phyloP scores from a whole-genome alignment of 1,139 yeast species.

The Scheffersomyces titani region DNA sequence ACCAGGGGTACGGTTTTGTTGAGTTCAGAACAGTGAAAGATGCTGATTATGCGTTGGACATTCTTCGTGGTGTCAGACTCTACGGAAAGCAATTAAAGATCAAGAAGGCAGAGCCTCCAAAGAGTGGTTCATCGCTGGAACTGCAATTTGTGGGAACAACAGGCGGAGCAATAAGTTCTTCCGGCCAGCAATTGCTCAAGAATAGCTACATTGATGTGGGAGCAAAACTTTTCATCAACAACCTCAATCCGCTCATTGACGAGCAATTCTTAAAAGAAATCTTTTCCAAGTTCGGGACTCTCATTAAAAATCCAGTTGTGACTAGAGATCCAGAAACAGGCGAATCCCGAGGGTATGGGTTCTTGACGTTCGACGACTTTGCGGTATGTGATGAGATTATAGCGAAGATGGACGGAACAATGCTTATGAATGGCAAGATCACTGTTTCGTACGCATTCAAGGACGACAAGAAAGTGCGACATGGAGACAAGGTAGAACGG shows the following conservation, averaged over 20 bases:
- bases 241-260: conserved; percentile 70
- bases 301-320: conserved; percentile 54
- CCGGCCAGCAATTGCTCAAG: conserved; percentile 9
- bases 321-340: conserved; percentile 53
- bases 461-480: conserved; percentile 57
- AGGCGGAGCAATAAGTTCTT: conserved; percentile 7
- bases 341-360: conserved; percentile 64
- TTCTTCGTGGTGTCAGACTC: conserved; percentile 63
- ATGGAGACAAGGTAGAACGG: conserved; percentile 84
- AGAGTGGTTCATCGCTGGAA: not conserved
- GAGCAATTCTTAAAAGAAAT: conserved; percentile 58
- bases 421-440: conserved; percentile 67
- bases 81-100: conserved; percentile 67
- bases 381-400: conserved; percentile 74
- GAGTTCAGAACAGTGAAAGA: conserved; percentile 65
- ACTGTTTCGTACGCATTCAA: conserved; percentile 73
- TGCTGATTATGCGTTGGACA: conserved; percentile 66
- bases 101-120: conserved; percentile 45
- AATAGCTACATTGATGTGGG: conserved; percentile 54
- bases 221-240: conserved; percentile 74
- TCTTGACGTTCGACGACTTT: conserved; percentile 60
- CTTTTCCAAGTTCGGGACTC: conserved; percentile 69
- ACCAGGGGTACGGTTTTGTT: conserved; percentile 89
- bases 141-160: conserved; percentile 3
- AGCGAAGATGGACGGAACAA: conserved; percentile 65